Conservation (phyloP, 768 basidiomycete genomes). For the Daedaleopsis nitida region DNA sequence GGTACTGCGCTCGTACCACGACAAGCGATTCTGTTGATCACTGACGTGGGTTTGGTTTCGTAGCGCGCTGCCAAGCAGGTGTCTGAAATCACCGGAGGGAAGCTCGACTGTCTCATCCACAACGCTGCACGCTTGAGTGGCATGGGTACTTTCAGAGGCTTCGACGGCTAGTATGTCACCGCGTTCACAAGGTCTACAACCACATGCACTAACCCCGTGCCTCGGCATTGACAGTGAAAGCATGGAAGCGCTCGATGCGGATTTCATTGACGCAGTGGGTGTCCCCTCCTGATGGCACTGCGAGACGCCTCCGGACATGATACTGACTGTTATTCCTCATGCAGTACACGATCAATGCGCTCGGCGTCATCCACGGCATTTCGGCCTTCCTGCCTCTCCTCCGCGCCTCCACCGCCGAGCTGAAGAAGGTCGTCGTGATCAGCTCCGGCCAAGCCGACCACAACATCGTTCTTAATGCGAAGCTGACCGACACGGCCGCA, state of each 20-base stretch:
- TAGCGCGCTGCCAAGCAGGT: constrained; percentile 26
- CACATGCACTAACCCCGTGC: no score
- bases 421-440: constrained; percentile 39
- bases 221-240: not conserved
- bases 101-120: constrained; percentile 37
- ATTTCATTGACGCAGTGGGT: constrained; percentile 16
- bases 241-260: constrained; percentile 14
- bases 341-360: constrained; percentile 31
- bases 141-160: not conserved
- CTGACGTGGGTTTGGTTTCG: not conserved
- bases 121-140: constrained; percentile 34
- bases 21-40: not conserved
- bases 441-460: constrained; percentile 33
- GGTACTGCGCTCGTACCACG: constrained; percentile 18
- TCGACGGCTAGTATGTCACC: constrained; percentile 27
- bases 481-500: constrained; percentile 16
- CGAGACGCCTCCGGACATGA: not conserved
- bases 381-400: constrained; percentile 18
- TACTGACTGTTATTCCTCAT: no score
- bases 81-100: constrained; percentile 30
- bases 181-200: no score
- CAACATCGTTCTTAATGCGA: constrained; percentile 25
- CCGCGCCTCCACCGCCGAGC: constrained; percentile 37
- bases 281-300: no score
- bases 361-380: constrained; percentile 27